phyloP scores from a whole-genome alignment of 768 basidiomycete genomes.

The Kwoniella heveanensis region DNA sequence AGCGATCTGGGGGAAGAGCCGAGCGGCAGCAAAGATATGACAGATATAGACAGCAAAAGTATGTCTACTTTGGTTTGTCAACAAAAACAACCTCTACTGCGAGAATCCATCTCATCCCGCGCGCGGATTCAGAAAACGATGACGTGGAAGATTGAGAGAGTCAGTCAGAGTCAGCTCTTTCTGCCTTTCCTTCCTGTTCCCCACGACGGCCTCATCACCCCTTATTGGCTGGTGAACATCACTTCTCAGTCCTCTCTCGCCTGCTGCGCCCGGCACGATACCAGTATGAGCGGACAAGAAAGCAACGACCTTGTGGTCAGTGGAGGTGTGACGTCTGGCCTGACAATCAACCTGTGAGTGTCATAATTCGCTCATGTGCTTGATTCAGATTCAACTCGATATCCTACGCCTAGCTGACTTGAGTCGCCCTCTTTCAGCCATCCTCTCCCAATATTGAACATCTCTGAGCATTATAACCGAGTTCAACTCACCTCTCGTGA shows the following conservation, averaged over 20 bases:
- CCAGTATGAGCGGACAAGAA: background rate
- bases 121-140: slow-evolving; percentile 6
- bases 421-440: slow-evolving; percentile 63
- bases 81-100: background rate
- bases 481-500: slow-evolving; percentile 68
- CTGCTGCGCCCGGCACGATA: background rate
- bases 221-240: background rate
- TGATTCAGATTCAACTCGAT: too few relatives aligned
- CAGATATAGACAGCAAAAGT: too few relatives aligned
- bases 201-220: too few relatives aligned
- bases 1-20: too few relatives aligned
- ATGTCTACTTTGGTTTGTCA: too few relatives aligned
- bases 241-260: too few relatives aligned
- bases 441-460: slow-evolving; percentile 91
- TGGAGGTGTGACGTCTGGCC: slow-evolving; percentile 30
- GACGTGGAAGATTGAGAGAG: slow-evolving; percentile 12
- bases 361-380: background rate
- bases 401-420: background rate
- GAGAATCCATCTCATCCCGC: too few relatives aligned
- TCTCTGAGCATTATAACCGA: slow-evolving; percentile 92
- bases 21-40: too few relatives aligned
- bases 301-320: background rate
- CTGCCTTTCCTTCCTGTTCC: too few relatives aligned
- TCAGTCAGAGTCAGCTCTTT: too few relatives aligned
- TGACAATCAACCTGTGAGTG: slow-evolving; percentile 42